phyloP scores from a whole-genome alignment of 345 rosid species.

The Capsella bursapastoris region DNA sequence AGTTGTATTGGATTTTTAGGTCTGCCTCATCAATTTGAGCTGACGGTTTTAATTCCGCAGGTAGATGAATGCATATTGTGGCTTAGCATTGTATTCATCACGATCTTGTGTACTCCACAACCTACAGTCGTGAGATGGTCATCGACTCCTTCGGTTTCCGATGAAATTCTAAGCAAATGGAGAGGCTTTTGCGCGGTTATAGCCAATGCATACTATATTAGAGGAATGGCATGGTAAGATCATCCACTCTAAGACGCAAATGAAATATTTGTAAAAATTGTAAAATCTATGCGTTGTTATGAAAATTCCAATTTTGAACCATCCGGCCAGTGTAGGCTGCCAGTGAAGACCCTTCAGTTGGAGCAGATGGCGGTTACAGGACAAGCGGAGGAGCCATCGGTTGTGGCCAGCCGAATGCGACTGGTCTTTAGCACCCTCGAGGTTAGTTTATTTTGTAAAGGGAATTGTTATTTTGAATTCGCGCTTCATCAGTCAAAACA shows the following conservation, averaged over 20 bases:
- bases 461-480: neutral
- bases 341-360: constrained; percentile 91
- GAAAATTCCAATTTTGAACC: constrained; percentile 11
- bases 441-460: constrained; percentile 47
- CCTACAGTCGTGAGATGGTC: constrained; percentile 93
- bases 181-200: constrained; percentile 92
- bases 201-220: constrained; percentile 81
- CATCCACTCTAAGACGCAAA: neutral
- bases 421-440: constrained; percentile 89
- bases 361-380: constrained; percentile 95
- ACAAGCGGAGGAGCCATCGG: constrained; percentile 78
- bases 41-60: constrained; percentile 46
- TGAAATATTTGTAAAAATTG: neutral
- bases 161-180: constrained; percentile 65
- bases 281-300: neutral
- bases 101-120: constrained; percentile 93
- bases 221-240: constrained; percentile 96
- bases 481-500: neutral
- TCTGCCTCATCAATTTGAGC: neutral
- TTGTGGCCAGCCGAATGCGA: constrained; percentile 89
- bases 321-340: constrained; percentile 61
- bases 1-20: neutral
- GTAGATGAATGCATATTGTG: constrained; percentile 87
- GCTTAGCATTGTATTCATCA: constrained; percentile 88
- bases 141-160: constrained; percentile 66